Conservation (phyloP, 2,329 filamentous ascomycete species). For the Annulohypoxylon truncatum region DNA sequence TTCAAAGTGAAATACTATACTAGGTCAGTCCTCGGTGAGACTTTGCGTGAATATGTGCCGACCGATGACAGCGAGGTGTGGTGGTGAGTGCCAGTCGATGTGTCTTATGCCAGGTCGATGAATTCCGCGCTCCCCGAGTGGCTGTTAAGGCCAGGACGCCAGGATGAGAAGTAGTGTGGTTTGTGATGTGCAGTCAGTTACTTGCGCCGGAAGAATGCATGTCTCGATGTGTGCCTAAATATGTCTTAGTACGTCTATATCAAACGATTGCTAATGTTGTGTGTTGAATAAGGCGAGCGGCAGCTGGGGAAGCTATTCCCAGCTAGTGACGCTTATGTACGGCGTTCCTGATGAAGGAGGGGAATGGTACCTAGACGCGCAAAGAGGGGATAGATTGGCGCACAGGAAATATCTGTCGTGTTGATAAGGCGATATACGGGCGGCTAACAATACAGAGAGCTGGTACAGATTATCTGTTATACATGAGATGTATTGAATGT, state of each 20-base stretch:
- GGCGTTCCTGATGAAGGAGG: slow-evolving; percentile 31
- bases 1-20: slow-evolving; percentile 14
- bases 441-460: slow-evolving; percentile 24
- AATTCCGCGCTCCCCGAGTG: slow-evolving; percentile 45
- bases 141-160: slow-evolving; percentile 36
- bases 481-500: background rate
- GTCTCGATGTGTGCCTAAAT: slow-evolving; percentile 21
- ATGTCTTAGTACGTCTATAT: slow-evolving; percentile 28
- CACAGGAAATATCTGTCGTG: slow-evolving; percentile 14
- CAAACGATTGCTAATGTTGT: slow-evolving; percentile 20
- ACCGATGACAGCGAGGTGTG: slow-evolving; percentile 29
- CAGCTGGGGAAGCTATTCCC: slow-evolving; percentile 41
- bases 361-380: slow-evolving; percentile 18
- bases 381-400: slow-evolving; percentile 31
- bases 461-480: slow-evolving; percentile 1
- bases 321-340: slow-evolving; percentile 36
- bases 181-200: slow-evolving; percentile 25
- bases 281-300: slow-evolving; percentile 37
- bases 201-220: slow-evolving; percentile 27
- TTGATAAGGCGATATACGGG: slow-evolving; percentile 28
- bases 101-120: slow-evolving; percentile 30
- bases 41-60: slow-evolving; percentile 30
- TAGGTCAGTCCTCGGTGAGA: slow-evolving; percentile 38
- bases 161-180: slow-evolving; percentile 37
- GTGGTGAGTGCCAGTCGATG: slow-evolving; percentile 31